phyloP scores from a whole-genome alignment of 2,329 filamentous ascomycete genomes.

The Pestalotiopsis fici region DNA sequence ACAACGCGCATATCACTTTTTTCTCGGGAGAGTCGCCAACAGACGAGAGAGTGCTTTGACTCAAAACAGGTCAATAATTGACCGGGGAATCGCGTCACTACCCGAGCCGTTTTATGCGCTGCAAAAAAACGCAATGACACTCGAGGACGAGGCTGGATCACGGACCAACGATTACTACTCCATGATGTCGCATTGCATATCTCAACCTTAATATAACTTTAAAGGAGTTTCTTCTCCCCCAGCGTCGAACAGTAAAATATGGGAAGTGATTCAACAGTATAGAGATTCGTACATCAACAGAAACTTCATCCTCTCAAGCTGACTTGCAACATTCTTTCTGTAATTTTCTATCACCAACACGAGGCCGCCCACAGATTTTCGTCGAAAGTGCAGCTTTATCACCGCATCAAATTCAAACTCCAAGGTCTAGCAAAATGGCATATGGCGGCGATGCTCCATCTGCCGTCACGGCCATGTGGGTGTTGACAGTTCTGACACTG shows the following conservation, averaged over 20 bases:
- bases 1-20: background rate
- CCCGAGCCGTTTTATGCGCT: background rate
- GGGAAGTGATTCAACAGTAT: too few species aligned
- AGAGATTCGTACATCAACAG: too few species aligned
- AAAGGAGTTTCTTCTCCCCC: background rate
- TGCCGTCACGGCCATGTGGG: slow-evolving; percentile 10
- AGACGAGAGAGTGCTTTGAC: background rate
- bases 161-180: background rate
- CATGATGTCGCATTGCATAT: background rate
- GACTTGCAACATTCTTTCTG: too few species aligned
- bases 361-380: too few species aligned
- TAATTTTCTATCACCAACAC: too few species aligned
- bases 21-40: background rate
- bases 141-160: background rate
- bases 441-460: background rate
- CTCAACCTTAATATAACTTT: background rate
- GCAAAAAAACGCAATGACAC: background rate
- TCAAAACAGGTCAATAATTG: background rate
- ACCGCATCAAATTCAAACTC: background rate
- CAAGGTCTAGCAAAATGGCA: background rate
- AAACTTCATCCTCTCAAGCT: too few species aligned
- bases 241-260: background rate
- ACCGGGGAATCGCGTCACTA: background rate
- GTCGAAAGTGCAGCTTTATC: too few species aligned
- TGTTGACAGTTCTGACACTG: slow-evolving; percentile 9